These are phyloP conservation scores for Yarrowia sp. DNA, from an alignment of 805 yeast genomes.

Conservation along the genomic window DNA sequence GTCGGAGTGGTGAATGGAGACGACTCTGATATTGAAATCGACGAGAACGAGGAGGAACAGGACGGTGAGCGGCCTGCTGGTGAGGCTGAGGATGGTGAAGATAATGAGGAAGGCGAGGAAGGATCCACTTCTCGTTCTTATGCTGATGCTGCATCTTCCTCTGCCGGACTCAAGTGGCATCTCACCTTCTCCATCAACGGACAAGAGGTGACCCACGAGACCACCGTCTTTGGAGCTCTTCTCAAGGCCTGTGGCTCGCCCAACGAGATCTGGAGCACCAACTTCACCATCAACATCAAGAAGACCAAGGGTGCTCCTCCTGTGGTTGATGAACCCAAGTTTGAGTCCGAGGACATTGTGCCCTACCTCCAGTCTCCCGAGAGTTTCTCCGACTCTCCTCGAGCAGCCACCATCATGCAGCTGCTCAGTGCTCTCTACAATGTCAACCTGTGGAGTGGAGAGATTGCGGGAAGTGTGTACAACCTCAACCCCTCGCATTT, in stretches of 20 bases:
- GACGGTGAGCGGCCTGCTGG: not conserved
- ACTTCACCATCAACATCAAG: slow-evolving; percentile 61
- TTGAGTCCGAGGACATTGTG: slow-evolving; percentile 44
- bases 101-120: slow-evolving; percentile 19
- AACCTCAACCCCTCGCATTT: slow-evolving; percentile 52
- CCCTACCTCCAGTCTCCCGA: slow-evolving; percentile 42
- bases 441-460: slow-evolving; percentile 45
- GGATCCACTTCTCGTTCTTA: slow-evolving; percentile 17
- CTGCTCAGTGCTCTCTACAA: slow-evolving; percentile 46
- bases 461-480: slow-evolving; percentile 40
- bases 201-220: slow-evolving; percentile 64
- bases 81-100: slow-evolving; percentile 12
- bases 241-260: slow-evolving; percentile 42
- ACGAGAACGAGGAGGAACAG: slow-evolving; percentile 29
- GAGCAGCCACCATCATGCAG: slow-evolving; percentile 43
- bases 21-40: slow-evolving; percentile 39
- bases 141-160: slow-evolving; percentile 22
- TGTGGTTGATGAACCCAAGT: slow-evolving; percentile 36
- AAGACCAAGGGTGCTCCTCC: slow-evolving; percentile 44
- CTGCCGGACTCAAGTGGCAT: slow-evolving; percentile 48
- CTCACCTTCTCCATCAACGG: slow-evolving; percentile 67
- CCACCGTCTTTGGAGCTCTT: slow-evolving; percentile 79
- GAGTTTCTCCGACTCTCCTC: slow-evolving; percentile 44
- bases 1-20: slow-evolving; percentile 42
- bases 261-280: slow-evolving; percentile 59